Evolutionary conservation across 345 rosid genomes (phyloP).

Genomic region (Mercurialis annua): DNA sequence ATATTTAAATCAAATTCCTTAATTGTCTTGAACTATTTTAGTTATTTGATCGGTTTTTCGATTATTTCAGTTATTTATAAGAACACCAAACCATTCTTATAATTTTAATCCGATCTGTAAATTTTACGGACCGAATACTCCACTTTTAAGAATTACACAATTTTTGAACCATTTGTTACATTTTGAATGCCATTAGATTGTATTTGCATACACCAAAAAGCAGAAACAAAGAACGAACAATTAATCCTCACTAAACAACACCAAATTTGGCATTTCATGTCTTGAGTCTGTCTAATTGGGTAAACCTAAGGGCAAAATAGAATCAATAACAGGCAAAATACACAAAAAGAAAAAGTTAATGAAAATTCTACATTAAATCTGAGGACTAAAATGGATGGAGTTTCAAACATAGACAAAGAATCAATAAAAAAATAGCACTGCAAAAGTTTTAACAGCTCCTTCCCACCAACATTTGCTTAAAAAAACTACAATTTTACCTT

Average conservation of each 20-base stretch:
- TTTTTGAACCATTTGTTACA: too few relatives aligned
- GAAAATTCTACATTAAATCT: conserved; percentile 23
- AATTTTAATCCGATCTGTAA: too few relatives aligned
- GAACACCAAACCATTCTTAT: too few relatives aligned
- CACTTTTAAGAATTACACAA: too few relatives aligned
- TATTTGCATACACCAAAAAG: too few relatives aligned
- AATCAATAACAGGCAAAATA: conserved; percentile 10
- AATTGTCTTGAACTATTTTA: too few relatives aligned
- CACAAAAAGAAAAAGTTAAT: background rate
- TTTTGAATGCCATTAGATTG: too few relatives aligned
- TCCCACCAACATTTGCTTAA: conserved; percentile 39
- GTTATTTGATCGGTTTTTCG: too few relatives aligned
- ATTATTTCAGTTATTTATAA: too few relatives aligned
- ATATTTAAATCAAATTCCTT: too few relatives aligned
- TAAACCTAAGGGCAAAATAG: conserved; percentile 22
- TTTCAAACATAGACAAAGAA: conserved; percentile 42
- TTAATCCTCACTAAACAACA: conserved; percentile 11
- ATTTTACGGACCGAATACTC: too few relatives aligned
- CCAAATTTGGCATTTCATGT: conserved; percentile 9
- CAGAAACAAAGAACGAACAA: background rate
- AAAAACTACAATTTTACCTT: conserved; percentile 37
- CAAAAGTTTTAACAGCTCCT: conserved; percentile 49
- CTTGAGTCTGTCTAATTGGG: conserved; percentile 17
- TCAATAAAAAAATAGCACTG: conserved; percentile 48
- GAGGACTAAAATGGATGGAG: conserved; percentile 15